Evolutionary conservation across 1,284 basidiomycete genomes (phyloP).

Genomic region (Apiotrichum brassicae): DNA sequence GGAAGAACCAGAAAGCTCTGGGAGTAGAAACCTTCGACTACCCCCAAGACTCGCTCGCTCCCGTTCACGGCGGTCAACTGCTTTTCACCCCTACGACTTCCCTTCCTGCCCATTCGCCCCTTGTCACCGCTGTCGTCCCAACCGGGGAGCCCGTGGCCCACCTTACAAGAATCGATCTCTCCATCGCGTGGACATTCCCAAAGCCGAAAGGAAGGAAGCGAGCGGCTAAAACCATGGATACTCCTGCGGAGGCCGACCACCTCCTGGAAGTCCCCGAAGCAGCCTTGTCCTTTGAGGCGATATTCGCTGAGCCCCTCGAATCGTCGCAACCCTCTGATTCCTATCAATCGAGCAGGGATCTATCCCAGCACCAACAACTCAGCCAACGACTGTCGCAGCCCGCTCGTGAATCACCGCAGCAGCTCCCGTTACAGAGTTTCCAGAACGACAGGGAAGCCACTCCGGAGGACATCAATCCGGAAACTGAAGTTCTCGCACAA

Average conservation of each 20-base stretch:
- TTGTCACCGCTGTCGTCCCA: background rate
- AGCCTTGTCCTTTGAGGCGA: too few species aligned
- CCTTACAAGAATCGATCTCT: background rate
- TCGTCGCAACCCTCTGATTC: too few species aligned
- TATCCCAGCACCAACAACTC: too few species aligned
- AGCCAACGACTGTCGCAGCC: too few species aligned
- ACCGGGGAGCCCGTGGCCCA: conserved; percentile 2
- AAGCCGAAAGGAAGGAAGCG: background rate
- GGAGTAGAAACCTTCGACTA: background rate
- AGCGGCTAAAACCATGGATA: too few species aligned
- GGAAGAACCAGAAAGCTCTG: conserved; percentile 4
- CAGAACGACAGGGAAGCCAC: too few species aligned
- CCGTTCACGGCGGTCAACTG: background rate
- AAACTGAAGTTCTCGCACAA: conserved; percentile 6
- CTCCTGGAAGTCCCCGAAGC: too few species aligned
- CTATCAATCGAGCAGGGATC: too few species aligned
- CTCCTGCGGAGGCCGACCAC: too few species aligned
- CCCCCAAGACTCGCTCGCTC: too few species aligned
- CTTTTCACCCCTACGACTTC: background rate
- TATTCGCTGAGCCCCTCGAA: too few species aligned
- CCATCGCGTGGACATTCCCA: conserved; percentile 1
- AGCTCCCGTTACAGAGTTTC: too few species aligned
- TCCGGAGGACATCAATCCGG: background rate
- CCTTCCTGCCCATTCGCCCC: background rate
- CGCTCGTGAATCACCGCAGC: background rate